A percentile compares a stretch with the other conserved stretches of the same genome.
Evolutionary conservation across 768 basidiomycete species (phyloP).

Genomic region (Lactifluus echinatus): DNA sequence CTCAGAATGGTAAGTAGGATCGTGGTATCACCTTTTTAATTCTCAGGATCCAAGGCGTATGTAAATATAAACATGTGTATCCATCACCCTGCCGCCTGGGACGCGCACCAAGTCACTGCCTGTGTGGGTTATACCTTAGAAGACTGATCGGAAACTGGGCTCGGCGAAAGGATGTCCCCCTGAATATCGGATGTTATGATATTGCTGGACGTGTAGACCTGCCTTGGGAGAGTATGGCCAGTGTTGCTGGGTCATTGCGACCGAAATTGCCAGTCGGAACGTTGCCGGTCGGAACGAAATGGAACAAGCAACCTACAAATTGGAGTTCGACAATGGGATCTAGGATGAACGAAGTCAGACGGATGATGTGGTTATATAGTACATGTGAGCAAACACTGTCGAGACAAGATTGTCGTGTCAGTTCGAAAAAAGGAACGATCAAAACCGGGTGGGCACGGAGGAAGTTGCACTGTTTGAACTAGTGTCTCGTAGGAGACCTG

Average conservation of each 20-base stretch:
- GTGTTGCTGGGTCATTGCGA: too few species aligned
- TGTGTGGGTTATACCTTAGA: neutral
- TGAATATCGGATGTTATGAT: constrained; percentile 52
- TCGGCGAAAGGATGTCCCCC: constrained; percentile 39
- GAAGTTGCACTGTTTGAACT: constrained; percentile 27
- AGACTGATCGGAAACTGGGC: neutral
- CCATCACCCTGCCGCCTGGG: constrained; percentile 28
- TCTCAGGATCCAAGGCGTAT: neutral
- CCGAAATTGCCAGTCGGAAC: too few species aligned
- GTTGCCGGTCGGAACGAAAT: constrained; percentile 36
- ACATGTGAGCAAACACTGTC: constrained; percentile 57
- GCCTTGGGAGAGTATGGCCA: constrained; percentile 55
- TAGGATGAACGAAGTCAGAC: constrained; percentile 51
- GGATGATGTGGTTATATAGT: constrained; percentile 46
- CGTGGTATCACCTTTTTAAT: neutral
- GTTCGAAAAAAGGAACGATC: neutral
- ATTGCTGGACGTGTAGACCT: constrained; percentile 52
- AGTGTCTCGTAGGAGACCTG: too few species aligned
- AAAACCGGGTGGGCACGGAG: neutral
- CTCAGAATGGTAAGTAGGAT: neutral
- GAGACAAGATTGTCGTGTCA: constrained; percentile 32
- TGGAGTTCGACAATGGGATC: constrained; percentile 52
- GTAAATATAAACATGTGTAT: too few species aligned
- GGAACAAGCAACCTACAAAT: constrained; percentile 47
- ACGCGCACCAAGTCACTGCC: constrained; percentile 25